These are phyloP conservation scores for Akebia trifoliata DNA, from an alignment of 164 flowering plant species.

Conservation along the genomic window DNA sequence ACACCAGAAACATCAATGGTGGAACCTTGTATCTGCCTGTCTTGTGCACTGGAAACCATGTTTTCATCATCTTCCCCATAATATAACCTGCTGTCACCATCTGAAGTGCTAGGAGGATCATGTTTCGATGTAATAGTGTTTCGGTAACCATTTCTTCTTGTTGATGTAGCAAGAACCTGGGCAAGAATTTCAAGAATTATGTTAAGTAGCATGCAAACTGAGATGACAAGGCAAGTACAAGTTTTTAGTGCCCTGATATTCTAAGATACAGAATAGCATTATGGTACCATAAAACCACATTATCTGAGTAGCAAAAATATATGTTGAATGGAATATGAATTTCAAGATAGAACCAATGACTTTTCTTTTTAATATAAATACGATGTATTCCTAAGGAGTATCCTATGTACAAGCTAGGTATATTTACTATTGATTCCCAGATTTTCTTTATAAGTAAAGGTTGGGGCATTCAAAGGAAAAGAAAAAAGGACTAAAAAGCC, in stretches of 20 bases:
- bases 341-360: no score
- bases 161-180: constrained; percentile 73
- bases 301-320: no score
- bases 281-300: no score
- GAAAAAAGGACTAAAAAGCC: no score
- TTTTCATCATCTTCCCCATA: constrained; percentile 83
- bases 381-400: no score
- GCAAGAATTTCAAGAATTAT: constrained; percentile 15
- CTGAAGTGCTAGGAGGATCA: constrained; percentile 34
- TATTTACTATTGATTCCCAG: no score
- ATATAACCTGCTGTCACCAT: constrained; percentile 38
- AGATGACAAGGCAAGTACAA: background rate
- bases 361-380: no score
- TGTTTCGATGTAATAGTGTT: constrained; percentile 21
- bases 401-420: no score
- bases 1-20: constrained; percentile 28
- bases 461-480: no score
- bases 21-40: constrained; percentile 24
- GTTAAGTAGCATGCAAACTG: constrained; percentile 2
- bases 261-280: no score
- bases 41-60: constrained; percentile 65
- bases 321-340: no score
- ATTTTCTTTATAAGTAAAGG: no score
- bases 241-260: background rate
- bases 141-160: constrained; percentile 29